Conservation (phyloP, 345 rosid species). For the Populus deltoides region DNA sequence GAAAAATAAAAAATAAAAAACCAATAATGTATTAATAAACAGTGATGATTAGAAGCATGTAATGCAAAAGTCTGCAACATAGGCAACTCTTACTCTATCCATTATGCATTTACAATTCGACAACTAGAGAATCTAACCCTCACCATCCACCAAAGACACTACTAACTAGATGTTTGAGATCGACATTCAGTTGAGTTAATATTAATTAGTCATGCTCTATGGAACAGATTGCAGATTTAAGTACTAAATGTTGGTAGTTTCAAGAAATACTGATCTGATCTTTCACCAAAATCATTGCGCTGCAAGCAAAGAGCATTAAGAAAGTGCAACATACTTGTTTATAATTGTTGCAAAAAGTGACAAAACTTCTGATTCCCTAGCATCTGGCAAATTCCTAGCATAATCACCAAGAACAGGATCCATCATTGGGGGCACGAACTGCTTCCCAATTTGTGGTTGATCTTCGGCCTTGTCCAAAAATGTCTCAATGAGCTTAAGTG, state of each 20-base stretch:
- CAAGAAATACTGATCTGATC: neutral
- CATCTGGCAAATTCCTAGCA: constrained; percentile 97
- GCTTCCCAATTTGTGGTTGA: constrained; percentile 94
- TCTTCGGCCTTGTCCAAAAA: constrained; percentile 99
- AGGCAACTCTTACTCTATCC: neutral
- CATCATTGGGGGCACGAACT: constrained; percentile 99
- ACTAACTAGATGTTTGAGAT: neutral
- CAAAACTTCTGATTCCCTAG: constrained; percentile 97
- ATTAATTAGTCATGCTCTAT: neutral
- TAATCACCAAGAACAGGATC: constrained; percentile 96
- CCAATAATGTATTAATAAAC: neutral
- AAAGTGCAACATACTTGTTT: constrained; percentile 61
- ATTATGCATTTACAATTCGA: neutral
- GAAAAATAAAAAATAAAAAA: neutral
- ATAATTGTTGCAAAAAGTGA: constrained; percentile 97
- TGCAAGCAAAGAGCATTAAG: neutral
- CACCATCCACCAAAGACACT: neutral
- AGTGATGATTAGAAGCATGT: neutral
- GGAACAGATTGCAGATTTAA: neutral
- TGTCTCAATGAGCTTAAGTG: constrained; percentile 94
- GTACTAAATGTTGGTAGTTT: neutral
- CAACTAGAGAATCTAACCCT: neutral
- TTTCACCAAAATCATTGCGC: neutral
- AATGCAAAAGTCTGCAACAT: neutral
- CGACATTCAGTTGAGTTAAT: neutral